Base-by-base conservation (phyloP, 2,329 filamentous ascomycete species). In the Fusarium papillatum region DNA sequence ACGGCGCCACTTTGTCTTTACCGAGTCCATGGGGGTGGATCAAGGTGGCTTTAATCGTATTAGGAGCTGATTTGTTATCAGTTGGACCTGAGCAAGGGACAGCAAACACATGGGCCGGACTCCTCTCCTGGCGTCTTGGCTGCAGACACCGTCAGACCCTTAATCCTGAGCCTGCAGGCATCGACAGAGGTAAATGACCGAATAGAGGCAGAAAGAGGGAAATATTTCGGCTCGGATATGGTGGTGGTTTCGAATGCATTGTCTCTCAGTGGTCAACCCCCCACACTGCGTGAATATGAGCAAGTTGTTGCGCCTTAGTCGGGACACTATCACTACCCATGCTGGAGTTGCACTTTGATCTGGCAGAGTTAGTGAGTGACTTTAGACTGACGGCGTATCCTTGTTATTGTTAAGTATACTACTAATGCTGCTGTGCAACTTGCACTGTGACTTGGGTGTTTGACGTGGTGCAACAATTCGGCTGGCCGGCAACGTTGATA, bases 51-150 rank as follows among this genome's bases (percentile, higher is more conserved):
- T 10, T 39, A 46, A 5, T 36, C 75, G n/a, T n/a, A n/a, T n/a
- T n/a, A n/a, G n/a, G 73, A 72, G 8, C 72, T 75, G 29, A 69
- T 66, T 1, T 62, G 73, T 1, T 75, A 75, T 13, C 59, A 62
- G 1, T 69, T 72, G 13, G 22, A 50, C 2, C 3, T 75, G 11
- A 34, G 29, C 5, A 26, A 29, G 22, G 48, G 26, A 46, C 19
- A 11, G 4, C 16, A 29, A 14, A 29, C n/a, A 9, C 19, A 4
- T 22, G 16, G 41, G n/a, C 3, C 8, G n/a, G n/a, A 8, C 13
- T 46, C 41, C 6, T 6, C 26, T 29, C 26, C 26, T 29, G 5
- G 5, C 26, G 26, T 19, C n/a, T 22, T 17, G n/a, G n/a, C 17
- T 46, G 17, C 41, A 46, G 41, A 46, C 7, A 19, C 16, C 9